Conservation (phyloP, 208 protist species). For the Leishmania turanica region DNA sequence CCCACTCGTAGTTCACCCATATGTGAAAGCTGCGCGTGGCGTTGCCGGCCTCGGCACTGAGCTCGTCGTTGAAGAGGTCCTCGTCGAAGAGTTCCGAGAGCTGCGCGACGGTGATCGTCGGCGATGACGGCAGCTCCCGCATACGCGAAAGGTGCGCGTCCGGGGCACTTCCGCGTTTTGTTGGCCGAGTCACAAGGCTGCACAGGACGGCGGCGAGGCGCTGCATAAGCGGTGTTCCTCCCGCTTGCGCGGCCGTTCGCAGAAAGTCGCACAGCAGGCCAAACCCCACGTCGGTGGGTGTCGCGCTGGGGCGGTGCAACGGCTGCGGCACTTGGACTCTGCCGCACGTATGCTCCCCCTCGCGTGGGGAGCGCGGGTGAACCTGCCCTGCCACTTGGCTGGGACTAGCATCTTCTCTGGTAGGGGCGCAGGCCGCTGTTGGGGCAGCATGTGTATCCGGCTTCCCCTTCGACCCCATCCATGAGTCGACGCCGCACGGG, state of each 20-base stretch:
- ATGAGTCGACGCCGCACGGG: background rate
- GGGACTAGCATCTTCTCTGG: background rate
- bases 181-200: background rate
- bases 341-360: background rate
- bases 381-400: slow-evolving; percentile 1
- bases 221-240: slow-evolving; percentile 5
- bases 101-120: slow-evolving; percentile 8
- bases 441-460: background rate
- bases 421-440: background rate
- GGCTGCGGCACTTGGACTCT: background rate
- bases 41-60: slow-evolving; percentile 43
- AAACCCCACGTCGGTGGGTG: slow-evolving; percentile 22
- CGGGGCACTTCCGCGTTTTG: background rate
- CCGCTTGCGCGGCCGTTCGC: background rate
- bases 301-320: background rate
- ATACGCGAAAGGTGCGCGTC: background rate
- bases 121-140: background rate
- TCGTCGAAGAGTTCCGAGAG: slow-evolving; percentile 28
- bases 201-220: slow-evolving; percentile 13
- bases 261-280: slow-evolving; percentile 19
- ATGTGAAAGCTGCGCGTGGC: slow-evolving; percentile 64
- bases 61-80: slow-evolving; percentile 26
- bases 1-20: slow-evolving; percentile 67
- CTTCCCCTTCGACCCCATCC: background rate
- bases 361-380: background rate